Percentiles rank a stretch among this genome's conserved stretches.
Evolutionary conservation across 768 basidiomycete genomes (phyloP).

Genomic region (Naganishia onofrii): DNA sequence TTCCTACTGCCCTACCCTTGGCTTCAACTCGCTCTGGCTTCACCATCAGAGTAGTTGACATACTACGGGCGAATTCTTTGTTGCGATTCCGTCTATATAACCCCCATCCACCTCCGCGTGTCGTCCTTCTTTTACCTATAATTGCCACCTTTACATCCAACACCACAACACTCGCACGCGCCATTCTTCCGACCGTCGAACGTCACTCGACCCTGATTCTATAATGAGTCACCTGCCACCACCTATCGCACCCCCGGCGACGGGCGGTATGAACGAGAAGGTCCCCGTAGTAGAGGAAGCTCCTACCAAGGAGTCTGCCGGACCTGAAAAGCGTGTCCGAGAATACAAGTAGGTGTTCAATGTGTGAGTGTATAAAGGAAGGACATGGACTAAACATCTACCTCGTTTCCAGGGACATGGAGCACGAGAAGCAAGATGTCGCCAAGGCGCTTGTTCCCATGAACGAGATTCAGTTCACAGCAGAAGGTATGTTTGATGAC

Average conservation of each 20-base stretch:
- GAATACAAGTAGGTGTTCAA: conserved; percentile 30
- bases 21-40: conserved; percentile 17
- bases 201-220: not conserved
- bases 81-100: conserved; percentile 21
- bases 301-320: conserved; percentile 41
- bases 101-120: conserved; percentile 5
- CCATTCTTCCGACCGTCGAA: conserved; percentile 3
- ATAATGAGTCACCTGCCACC: conserved; percentile 22
- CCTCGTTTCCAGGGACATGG: conserved; percentile 33
- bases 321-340: conserved; percentile 44
- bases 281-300: conserved; percentile 36
- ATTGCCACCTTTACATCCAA: not conserved
- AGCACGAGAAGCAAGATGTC: conserved; percentile 43
- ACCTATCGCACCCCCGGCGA: not conserved
- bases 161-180: not conserved
- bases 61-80: conserved; percentile 20
- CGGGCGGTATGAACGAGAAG: conserved; percentile 39
- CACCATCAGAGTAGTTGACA: conserved; percentile 16
- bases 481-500: conserved; percentile 32
- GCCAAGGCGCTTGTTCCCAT: conserved; percentile 45
- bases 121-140: conserved; percentile 15
- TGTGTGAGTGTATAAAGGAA: too few species aligned
- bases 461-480: conserved; percentile 53
- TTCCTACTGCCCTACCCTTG: not conserved
- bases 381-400: not conserved